phyloP scores from a whole-genome alignment of 345 rosid species.

The Psidium guajava region DNA sequence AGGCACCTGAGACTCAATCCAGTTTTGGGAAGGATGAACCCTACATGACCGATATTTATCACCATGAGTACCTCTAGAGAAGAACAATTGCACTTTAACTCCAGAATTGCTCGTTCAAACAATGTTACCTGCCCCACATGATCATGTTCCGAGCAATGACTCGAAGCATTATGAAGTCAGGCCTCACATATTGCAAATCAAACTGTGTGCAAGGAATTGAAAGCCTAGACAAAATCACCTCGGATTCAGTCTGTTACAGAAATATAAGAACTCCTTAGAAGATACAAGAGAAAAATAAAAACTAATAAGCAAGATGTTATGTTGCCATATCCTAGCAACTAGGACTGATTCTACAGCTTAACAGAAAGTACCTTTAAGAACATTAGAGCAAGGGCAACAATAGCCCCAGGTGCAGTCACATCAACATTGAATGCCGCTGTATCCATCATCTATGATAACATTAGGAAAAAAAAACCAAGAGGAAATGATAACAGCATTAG shows the following conservation, averaged over 20 bases:
- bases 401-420: constrained; percentile 96
- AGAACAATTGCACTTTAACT: background rate
- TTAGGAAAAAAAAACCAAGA: background rate
- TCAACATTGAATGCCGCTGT: constrained; percentile 69
- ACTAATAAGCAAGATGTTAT: background rate
- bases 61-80: background rate
- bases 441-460: constrained; percentile 60
- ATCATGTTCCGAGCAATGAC: constrained; percentile 91
- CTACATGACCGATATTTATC: constrained; percentile 19
- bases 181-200: constrained; percentile 84
- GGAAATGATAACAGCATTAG: background rate
- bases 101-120: background rate
- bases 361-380: constrained; percentile 60
- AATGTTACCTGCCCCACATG: constrained; percentile 85
- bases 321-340: background rate
- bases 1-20: constrained; percentile 91
- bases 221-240: constrained; percentile 61
- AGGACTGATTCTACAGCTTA: background rate
- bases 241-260: constrained; percentile 73
- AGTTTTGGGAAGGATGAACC: constrained; percentile 69
- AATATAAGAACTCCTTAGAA: background rate
- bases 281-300: constrained; percentile 1
- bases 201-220: constrained; percentile 74
- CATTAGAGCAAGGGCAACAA: constrained; percentile 83
- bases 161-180: constrained; percentile 97